These are phyloP conservation scores for Mycena latifolia DNA, from an alignment of 768 basidiomycete genomes.

Conservation along the genomic window DNA sequence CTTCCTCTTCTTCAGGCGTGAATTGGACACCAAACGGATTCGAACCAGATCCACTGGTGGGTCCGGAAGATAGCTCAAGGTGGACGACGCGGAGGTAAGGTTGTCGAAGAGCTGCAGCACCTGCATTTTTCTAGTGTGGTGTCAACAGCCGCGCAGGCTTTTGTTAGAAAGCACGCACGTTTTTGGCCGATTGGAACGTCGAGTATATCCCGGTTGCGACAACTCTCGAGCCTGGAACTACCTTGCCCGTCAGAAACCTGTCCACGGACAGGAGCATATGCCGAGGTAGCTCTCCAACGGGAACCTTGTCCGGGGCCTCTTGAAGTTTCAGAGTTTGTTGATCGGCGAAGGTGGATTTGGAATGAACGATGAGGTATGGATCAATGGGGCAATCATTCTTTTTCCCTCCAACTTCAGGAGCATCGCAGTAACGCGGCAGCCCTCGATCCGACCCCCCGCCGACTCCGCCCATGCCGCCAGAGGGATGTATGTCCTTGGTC, in stretches of 20 bases:
- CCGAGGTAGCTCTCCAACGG: conserved; percentile 96
- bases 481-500: conserved; percentile 81
- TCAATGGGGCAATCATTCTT: conserved; percentile 96
- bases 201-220: conserved; percentile 97
- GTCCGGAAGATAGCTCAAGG: conserved; percentile 88
- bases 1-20: conserved; percentile 96
- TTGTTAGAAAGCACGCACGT: conserved; percentile 59
- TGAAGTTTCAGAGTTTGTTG: conserved; percentile 97
- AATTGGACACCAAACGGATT: conserved; percentile 93
- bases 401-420: conserved; percentile 82
- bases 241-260: conserved; percentile 90
- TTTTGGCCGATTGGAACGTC: conserved; percentile 91
- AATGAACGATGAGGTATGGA: conserved; percentile 95
- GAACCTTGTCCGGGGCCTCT: conserved; percentile 99
- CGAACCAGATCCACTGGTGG: conserved; percentile 73
- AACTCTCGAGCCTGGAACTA: conserved; percentile 96
- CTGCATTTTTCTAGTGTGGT: conserved; percentile 72
- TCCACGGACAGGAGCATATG: conserved; percentile 96
- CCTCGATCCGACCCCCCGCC: conserved; percentile 88
- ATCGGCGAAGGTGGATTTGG: conserved; percentile 94
- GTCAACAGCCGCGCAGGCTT: background rate
- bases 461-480: conserved; percentile 86
- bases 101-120: conserved; percentile 91
- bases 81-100: conserved; percentile 96
- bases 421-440: conserved; percentile 90